Percentiles rank a stretch among this genome's conserved stretches.
Evolutionary conservation across 2,329 filamentous ascomycete genomes (phyloP).

Genomic region (Ophiostoma australiae): DNA sequence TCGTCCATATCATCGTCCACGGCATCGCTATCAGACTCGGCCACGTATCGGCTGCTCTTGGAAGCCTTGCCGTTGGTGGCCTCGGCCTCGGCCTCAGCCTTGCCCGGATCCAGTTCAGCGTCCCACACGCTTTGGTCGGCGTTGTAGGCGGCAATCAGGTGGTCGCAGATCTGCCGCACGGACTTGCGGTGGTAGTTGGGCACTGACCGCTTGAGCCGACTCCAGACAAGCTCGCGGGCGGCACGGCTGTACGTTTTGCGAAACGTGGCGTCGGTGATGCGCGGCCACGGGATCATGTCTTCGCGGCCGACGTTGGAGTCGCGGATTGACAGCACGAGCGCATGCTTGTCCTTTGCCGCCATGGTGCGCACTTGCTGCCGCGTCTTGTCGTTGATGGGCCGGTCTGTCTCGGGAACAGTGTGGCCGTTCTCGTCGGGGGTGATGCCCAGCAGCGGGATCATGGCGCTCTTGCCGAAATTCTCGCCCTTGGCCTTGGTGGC

Average conservation of each 20-base stretch:
- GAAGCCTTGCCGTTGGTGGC: not conserved
- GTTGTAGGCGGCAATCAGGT: slow-evolving; percentile 25
- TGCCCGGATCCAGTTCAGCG: slow-evolving; percentile 20
- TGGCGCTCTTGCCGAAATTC: not conserved
- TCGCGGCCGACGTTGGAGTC: slow-evolving; percentile 40
- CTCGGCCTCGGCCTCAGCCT: not conserved
- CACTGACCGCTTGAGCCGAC: slow-evolving; percentile 27
- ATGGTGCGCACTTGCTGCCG: slow-evolving; percentile 42
- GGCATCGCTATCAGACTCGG: slow-evolving; percentile 17
- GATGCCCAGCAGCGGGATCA: slow-evolving; percentile 19
- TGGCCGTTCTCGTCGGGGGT: slow-evolving; percentile 29
- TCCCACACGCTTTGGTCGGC: slow-evolving; percentile 21
- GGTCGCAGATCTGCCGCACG: slow-evolving; percentile 24
- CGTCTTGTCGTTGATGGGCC: slow-evolving; percentile 38
- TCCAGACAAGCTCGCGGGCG: slow-evolving; percentile 28
- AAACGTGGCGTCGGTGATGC: slow-evolving; percentile 31
- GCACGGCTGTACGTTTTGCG: slow-evolving; percentile 24
- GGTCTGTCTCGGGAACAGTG: slow-evolving; percentile 38
- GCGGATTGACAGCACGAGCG: slow-evolving; percentile 42
- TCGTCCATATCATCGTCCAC: not conserved
- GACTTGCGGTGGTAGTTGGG: slow-evolving; percentile 24
- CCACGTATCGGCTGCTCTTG: slow-evolving; percentile 21
- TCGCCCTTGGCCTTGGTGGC: not conserved
- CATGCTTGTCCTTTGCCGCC: slow-evolving; percentile 42
- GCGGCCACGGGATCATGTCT: slow-evolving; percentile 47